Conservation (phyloP, 768 basidiomycete species). For the Tricholoma furcatifolium region DNA sequence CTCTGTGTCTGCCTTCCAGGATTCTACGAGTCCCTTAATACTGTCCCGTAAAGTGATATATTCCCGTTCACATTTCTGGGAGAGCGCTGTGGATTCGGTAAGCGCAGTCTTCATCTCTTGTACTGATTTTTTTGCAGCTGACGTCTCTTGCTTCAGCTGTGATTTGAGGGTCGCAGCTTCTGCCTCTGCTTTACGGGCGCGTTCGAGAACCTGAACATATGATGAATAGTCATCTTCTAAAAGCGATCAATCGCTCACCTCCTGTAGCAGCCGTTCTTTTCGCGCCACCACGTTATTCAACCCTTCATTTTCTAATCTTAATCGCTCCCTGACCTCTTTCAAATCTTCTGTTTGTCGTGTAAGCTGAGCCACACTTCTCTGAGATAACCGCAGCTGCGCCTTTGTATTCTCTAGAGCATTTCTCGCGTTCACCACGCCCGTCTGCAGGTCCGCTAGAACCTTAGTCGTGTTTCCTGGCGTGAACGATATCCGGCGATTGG, state of each 20-base stretch:
- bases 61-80: slow-evolving; percentile 81
- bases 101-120: slow-evolving; percentile 80
- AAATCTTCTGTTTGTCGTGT: slow-evolving; percentile 86
- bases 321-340: slow-evolving; percentile 81
- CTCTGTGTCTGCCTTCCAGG: slow-evolving; percentile 75
- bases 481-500: slow-evolving; percentile 53
- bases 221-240: background rate
- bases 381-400: slow-evolving; percentile 74
- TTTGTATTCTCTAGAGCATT: slow-evolving; percentile 87
- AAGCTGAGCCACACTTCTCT: slow-evolving; percentile 79
- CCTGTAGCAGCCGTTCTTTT: slow-evolving; percentile 85
- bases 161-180: slow-evolving; percentile 67
- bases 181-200: slow-evolving; percentile 83
- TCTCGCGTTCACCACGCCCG: slow-evolving; percentile 75
- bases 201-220: slow-evolving; percentile 61
- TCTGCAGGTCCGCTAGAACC: slow-evolving; percentile 84
- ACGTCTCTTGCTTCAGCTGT: slow-evolving; percentile 72
- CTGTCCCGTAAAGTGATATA: slow-evolving; percentile 78
- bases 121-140: slow-evolving; percentile 69
- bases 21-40: slow-evolving; percentile 67
- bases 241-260: slow-evolving; percentile 42
- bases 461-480: slow-evolving; percentile 83
- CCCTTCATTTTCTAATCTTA: slow-evolving; percentile 84
- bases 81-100: slow-evolving; percentile 70
- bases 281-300: slow-evolving; percentile 85